Evolutionary conservation across 768 basidiomycete species (phyloP).

Genomic region (Clathrus columnatus): DNA sequence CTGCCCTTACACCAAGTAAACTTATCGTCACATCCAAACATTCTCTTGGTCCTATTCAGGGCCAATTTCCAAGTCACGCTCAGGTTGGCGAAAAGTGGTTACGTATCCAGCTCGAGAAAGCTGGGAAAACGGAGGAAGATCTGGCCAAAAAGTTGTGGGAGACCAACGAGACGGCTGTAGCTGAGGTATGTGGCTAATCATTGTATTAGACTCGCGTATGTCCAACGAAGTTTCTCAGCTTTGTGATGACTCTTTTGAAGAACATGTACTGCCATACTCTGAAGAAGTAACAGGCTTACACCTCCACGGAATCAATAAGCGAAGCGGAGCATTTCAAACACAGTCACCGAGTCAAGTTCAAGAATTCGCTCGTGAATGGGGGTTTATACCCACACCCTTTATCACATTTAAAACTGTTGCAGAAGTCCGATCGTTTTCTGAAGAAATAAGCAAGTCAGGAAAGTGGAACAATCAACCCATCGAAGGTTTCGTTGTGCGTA

Average conservation of each 20-base stretch:
- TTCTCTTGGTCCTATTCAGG: slow-evolving; percentile 55
- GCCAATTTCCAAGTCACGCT: slow-evolving; percentile 54
- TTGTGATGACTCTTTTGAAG: slow-evolving; percentile 95
- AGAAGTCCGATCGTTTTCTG: slow-evolving; percentile 67
- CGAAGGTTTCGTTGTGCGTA: slow-evolving; percentile 93
- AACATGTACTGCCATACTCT: slow-evolving; percentile 84
- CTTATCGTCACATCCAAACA: slow-evolving; percentile 91
- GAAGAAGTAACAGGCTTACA: slow-evolving; percentile 82
- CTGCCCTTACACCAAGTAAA: slow-evolving; percentile 64
- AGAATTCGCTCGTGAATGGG: slow-evolving; percentile 81
- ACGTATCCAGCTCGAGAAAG: slow-evolving; percentile 48
- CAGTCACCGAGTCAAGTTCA: slow-evolving; percentile 59
- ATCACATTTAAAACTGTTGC: slow-evolving; percentile 46
- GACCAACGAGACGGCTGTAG: slow-evolving; percentile 79
- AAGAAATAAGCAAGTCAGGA: slow-evolving; percentile 54
- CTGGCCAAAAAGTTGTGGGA: slow-evolving; percentile 71
- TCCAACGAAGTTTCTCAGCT: slow-evolving; percentile 45
- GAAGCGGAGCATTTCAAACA: slow-evolving; percentile 59
- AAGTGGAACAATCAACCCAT: slow-evolving; percentile 78
- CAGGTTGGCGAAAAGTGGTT: slow-evolving; percentile 83
- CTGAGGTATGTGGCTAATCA: slow-evolving; percentile 64
- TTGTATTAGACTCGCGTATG: neutral
- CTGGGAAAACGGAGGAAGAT: slow-evolving; percentile 60
- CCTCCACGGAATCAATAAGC: slow-evolving; percentile 82
- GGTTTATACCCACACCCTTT: slow-evolving; percentile 74